Percentiles rank a stretch among this genome's conserved stretches.
phyloP scores from a whole-genome alignment of 176 grass and related monocot genomes.

The Miscanthus lutarioriparius region DNA sequence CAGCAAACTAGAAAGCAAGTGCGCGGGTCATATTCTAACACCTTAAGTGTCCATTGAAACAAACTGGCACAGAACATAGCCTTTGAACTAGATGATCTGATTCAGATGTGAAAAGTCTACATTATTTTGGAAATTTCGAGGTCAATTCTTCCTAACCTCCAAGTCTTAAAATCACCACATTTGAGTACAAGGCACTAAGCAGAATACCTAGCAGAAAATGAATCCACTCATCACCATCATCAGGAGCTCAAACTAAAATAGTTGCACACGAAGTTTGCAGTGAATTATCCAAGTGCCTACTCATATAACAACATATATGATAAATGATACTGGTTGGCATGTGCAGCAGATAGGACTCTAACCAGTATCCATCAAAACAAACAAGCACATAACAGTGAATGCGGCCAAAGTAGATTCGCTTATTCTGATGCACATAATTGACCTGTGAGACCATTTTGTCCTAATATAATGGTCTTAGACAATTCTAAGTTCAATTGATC shows the following conservation, averaged over 20 bases:
- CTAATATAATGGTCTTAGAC: background rate
- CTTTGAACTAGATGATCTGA: background rate
- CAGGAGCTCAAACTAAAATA: background rate
- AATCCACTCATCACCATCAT: background rate
- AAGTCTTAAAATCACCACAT: background rate
- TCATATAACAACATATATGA: background rate
- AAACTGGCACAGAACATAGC: background rate
- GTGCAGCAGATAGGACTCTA: background rate
- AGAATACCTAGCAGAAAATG: background rate
- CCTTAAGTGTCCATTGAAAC: background rate
- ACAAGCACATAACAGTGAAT: background rate
- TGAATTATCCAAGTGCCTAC: background rate
- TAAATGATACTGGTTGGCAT: background rate
- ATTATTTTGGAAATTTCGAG: background rate
- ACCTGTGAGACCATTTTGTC: too few species aligned
- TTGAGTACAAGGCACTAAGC: background rate
- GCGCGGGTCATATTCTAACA: background rate
- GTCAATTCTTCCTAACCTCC: background rate
- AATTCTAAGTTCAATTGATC: background rate
- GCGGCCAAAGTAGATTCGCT: background rate
- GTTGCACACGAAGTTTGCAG: background rate
- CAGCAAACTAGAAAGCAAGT: background rate
- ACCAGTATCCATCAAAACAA: slow-evolving; percentile 5
- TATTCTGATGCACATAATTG: background rate
- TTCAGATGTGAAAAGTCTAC: background rate